Evolutionary conservation across 2,329 filamentous ascomycete species (phyloP), one percentile per base, ranked within the genome.

Genomic region (Elsinoe fawcettii): DNA sequence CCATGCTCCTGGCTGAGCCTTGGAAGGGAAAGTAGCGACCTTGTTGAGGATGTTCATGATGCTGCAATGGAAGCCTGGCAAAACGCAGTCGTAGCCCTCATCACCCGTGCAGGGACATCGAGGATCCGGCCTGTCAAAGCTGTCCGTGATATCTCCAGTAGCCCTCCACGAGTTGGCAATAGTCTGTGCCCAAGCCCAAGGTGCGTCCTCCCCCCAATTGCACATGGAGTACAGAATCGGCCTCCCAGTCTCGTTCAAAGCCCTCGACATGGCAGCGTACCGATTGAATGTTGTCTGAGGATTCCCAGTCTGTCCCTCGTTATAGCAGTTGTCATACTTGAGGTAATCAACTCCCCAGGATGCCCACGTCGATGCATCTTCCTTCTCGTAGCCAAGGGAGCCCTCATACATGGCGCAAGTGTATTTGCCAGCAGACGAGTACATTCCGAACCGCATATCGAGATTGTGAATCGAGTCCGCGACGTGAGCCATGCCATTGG

Each of bases 251-350:
- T 67, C 66, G 57, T 77, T 77, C 32, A 78, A 67, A 0, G 77
- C 74, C n/a, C 74, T 65, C 14, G 73, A 73, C 72, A 78, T 78
- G 27, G 67, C 68, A 25, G 75, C 71, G 65, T 78, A 80, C 22
- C 75, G 72, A 51, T 74, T 70, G 60, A 71, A 76, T 3, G 73
- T 74, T 34, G 77, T 64, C 58, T 74, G 68, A 0, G 74, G 70
- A 1, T 71, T 77, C 11, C 78, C 76, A 16, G 73, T 74, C 57
- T 78, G 74, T 6, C 79, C 79, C 59, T 76, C 70, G 60, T 80
- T 80, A 65, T 74, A 80, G 68, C 79, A 82, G 63, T 81, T 81
- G 66, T 81, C 79, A 46, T 60, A 60, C 18, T 80, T 79, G 20
- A 79, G 64, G 61, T 79, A 79, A 59, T 74, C 75, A 30, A 80